Conservation (phyloP, 169 alveolate genomes). For the Cryptosporidium parvum region DNA sequence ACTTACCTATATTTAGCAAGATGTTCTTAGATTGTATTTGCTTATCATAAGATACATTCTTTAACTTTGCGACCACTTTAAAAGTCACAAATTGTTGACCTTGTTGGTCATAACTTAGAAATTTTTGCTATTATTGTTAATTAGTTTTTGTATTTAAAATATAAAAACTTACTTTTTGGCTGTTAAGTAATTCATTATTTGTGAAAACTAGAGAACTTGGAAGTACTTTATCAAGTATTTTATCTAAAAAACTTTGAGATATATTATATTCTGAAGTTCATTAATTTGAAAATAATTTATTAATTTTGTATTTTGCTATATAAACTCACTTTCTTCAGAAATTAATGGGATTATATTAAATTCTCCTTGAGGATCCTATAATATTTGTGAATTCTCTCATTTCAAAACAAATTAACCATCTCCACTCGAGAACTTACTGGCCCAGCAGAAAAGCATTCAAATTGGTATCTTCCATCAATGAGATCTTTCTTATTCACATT, state of each 20-base stretch:
- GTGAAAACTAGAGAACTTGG: constrained; percentile 23
- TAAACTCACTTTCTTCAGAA: constrained; percentile 23
- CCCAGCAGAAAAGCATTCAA: constrained; percentile 51
- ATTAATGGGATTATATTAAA: constrained; percentile 11
- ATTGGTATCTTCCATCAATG: constrained; percentile 22
- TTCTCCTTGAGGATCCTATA: constrained; percentile 62
- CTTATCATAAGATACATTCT: constrained; percentile 6
- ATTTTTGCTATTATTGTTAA: neutral
- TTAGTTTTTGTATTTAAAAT: neutral
- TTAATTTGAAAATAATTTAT: neutral
- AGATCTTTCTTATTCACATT: constrained; percentile 19
- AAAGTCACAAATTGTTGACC: neutral
- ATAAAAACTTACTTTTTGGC: constrained; percentile 3
- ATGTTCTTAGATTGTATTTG: constrained; percentile 5
- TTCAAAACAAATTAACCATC: neutral
- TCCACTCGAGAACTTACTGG: constrained; percentile 32
- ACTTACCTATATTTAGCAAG: constrained; percentile 33
- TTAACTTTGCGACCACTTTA: constrained; percentile 3
- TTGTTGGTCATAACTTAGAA: neutral
- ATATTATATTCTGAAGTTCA: neutral
- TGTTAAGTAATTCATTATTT: neutral
- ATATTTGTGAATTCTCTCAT: neutral
- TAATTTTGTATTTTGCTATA: neutral
- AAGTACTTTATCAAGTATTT: neutral
- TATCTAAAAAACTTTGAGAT: neutral